Evolutionary conservation across 1,284 basidiomycete species (phyloP).

Genomic region (Puccinia hordei): DNA sequence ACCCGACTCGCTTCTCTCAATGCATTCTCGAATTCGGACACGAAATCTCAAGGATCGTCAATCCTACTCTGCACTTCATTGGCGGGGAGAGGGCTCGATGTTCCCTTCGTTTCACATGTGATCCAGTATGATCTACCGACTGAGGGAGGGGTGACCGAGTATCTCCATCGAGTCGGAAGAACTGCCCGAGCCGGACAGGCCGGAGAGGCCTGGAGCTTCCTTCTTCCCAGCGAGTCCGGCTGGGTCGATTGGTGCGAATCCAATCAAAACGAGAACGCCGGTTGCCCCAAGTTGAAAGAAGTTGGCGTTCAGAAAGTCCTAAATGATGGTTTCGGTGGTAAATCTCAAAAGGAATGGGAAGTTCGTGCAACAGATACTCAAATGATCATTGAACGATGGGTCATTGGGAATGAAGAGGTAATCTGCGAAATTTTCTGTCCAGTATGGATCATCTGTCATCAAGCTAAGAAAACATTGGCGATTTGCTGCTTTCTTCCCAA

Average conservation of each 20-base stretch:
- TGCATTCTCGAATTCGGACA: conserved; percentile 65
- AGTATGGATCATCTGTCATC: background rate
- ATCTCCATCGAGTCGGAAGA: conserved; percentile 93
- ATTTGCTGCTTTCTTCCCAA: conserved; percentile 3
- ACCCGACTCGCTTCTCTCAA: conserved; percentile 79
- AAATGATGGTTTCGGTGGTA: conserved; percentile 76
- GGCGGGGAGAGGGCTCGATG: conserved; percentile 93
- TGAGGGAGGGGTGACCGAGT: conserved; percentile 93
- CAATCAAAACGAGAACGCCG: conserved; percentile 67
- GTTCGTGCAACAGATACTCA: conserved; percentile 93
- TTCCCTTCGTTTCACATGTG: conserved; percentile 90
- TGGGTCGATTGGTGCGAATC: conserved; percentile 86
- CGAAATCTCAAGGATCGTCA: conserved; percentile 59
- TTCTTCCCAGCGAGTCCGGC: conserved; percentile 78
- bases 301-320: conserved; percentile 73
- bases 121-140: conserved; percentile 97
- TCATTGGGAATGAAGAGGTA: conserved; percentile 73
- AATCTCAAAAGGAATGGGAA: conserved; percentile 76
- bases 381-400: conserved; percentile 92
- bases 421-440: conserved; percentile 58
- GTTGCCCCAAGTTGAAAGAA: conserved; percentile 63
- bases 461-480: background rate
- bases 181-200: conserved; percentile 89
- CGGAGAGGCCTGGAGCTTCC: conserved; percentile 89
- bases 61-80: conserved; percentile 94